phyloP scores from a whole-genome alignment of 805 yeast genomes.

The Priceomyces melissophilus region DNA sequence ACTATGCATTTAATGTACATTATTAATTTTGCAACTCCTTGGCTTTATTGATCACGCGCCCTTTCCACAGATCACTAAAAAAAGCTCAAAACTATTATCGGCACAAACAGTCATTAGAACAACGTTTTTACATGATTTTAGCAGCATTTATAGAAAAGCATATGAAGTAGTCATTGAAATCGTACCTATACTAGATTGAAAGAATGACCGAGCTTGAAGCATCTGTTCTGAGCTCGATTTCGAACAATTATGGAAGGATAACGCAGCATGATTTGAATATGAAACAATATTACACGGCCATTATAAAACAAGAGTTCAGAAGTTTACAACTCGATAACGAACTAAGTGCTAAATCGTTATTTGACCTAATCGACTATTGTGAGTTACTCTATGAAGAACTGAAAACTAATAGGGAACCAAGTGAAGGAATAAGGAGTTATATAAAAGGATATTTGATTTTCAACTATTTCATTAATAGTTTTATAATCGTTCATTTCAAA shows the following conservation, averaged over 20 bases:
- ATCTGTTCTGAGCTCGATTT: too few relatives aligned
- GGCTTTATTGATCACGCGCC: background rate
- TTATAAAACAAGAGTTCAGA: slow-evolving; percentile 35
- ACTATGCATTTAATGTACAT: background rate
- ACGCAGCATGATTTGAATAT: slow-evolving; percentile 7
- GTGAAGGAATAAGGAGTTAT: slow-evolving; percentile 21
- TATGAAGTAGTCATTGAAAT: too few relatives aligned
- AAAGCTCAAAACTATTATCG: background rate
- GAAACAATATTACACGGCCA: slow-evolving; percentile 18
- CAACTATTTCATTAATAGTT: slow-evolving; percentile 41
- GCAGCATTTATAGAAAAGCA: too few relatives aligned
- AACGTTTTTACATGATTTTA: too few relatives aligned
- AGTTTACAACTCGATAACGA: slow-evolving; percentile 31
- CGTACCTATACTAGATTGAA: too few relatives aligned
- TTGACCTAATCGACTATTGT: slow-evolving; percentile 41
- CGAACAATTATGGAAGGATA: too few relatives aligned
- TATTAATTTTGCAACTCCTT: background rate
- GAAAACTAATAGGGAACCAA: slow-evolving; percentile 10
- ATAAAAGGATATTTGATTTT: slow-evolving; percentile 38
- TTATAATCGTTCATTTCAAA: slow-evolving; percentile 39
- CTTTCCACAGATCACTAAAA: background rate
- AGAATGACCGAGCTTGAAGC: too few relatives aligned
- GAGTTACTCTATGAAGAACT: slow-evolving; percentile 34
- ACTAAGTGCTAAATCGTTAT: slow-evolving; percentile 29
- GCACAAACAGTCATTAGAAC: too few relatives aligned